These are phyloP conservation scores for Parietaria judaica DNA, from an alignment of 306 rosid genomes.

Conservation along the genomic window DNA sequence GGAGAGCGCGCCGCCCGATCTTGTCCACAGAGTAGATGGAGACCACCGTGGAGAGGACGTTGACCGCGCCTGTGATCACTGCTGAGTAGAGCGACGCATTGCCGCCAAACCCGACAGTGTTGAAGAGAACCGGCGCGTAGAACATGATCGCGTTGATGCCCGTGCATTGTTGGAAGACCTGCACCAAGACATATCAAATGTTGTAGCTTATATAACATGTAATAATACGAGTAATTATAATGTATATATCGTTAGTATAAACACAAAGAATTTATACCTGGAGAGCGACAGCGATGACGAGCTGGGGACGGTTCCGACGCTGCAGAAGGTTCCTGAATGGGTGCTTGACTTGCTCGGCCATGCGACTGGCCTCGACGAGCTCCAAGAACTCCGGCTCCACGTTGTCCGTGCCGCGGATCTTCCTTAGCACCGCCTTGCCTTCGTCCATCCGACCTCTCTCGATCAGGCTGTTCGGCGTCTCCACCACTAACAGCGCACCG, in stretches of 20 bases:
- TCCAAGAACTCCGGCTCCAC: constrained; percentile 72
- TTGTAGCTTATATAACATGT: not conserved
- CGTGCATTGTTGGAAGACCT: constrained; percentile 83
- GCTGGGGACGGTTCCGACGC: constrained; percentile 63
- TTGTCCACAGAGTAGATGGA: constrained; percentile 71
- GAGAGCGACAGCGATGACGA: constrained; percentile 54
- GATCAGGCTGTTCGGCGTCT: constrained; percentile 79
- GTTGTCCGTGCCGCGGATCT: constrained; percentile 62
- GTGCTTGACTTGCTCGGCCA: constrained; percentile 59
- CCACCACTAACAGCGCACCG: constrained; percentile 73
- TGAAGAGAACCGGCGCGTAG: constrained; percentile 71
- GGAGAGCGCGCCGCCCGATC: constrained; percentile 47
- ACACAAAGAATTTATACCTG: constrained; percentile 33
- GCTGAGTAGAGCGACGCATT: constrained; percentile 76
- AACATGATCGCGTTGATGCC: constrained; percentile 97
- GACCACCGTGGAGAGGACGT: constrained; percentile 52
- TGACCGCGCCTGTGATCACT: constrained; percentile 69
- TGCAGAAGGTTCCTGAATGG: constrained; percentile 66
- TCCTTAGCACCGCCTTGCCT: constrained; percentile 57
- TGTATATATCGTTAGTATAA: not conserved
- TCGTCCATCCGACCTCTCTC: constrained; percentile 76
- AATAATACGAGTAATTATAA: too few relatives aligned
- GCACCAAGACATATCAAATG: not conserved
- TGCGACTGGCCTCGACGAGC: constrained; percentile 64
- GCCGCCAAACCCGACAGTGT: constrained; percentile 52